Evolutionary conservation across 495 filamentous ascomycete genomes (phyloP), one percentile per base, ranked within the genome.

Genomic region (Trichoderma reesei): DNA sequence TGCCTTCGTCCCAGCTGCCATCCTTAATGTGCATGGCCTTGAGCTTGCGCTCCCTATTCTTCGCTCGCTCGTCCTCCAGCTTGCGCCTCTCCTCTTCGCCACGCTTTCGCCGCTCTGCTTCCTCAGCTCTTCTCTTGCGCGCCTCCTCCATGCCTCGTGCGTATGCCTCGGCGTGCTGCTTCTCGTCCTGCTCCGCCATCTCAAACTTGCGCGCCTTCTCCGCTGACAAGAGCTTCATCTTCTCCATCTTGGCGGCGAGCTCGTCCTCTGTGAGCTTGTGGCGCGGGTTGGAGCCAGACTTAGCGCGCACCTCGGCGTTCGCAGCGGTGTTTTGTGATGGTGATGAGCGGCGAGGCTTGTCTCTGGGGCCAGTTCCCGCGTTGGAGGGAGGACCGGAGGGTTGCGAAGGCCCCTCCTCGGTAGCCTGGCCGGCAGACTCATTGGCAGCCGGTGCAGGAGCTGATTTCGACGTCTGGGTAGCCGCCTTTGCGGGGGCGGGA

Each of bases 251-350:
- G 48, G 73, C 77, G 1, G 76, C 71, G 13, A 83, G 73, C 69
- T 84, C 80, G 5, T 75, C 68, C 1, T 84, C 80, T 16, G 81
- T 83, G 8, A 81, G 79, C 68, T 84, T 84, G 10, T 74, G 74
- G 62, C 77, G 77, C 31, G 79, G 78, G 69, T 79, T 79, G 6
- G 72, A 78, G 62, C 79, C 79, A 3, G 78, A 80, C 42, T 70
- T 71, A 14, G 79, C 66, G 5, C 79, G 78, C 5, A 70, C 60
- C 20, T 74, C 70, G 5, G 68, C 72, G 6, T 65, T 64, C 18
- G 46, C 65, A 33, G 70, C 67, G 3, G 74, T 78, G 65, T 75
- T 77, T 42, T 70, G 64, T 18, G 38, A 18, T 14, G 38, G 38
- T 9, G 51, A 56, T 42, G 18, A 16, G 10, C 41, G 39, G 18